These are phyloP conservation scores for Bipolaris bicolor DNA, from an alignment of 2,329 filamentous ascomycete genomes.

Conservation along the genomic window DNA sequence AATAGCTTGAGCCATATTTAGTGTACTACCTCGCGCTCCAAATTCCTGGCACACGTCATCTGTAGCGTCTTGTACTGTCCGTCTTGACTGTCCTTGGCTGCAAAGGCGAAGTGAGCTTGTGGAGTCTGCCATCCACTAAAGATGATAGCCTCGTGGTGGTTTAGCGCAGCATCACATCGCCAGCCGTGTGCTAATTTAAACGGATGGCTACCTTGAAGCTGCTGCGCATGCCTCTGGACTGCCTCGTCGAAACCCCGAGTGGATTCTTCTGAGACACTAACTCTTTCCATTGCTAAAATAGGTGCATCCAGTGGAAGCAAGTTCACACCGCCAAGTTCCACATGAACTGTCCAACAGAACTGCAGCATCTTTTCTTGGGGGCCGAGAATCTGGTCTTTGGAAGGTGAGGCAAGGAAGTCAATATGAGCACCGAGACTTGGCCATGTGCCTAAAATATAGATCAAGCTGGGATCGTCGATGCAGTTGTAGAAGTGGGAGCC, in stretches of 20 bases:
- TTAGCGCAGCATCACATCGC: conserved; percentile 32
- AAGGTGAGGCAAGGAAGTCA: conserved; percentile 37
- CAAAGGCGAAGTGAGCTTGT: conserved; percentile 24
- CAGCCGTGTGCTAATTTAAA: conserved; percentile 31
- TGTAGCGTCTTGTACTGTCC: conserved; percentile 24
- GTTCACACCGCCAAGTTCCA: conserved; percentile 29
- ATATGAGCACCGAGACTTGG: conserved; percentile 35
- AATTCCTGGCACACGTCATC: conserved; percentile 24
- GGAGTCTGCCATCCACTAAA: conserved; percentile 33
- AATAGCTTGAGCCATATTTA: not conserved
- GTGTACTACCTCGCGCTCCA: conserved; percentile 22
- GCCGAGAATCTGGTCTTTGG: conserved; percentile 34
- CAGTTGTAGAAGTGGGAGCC: conserved; percentile 40
- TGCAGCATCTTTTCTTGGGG: conserved; percentile 38
- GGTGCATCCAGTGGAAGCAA: conserved; percentile 35
- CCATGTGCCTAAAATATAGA: conserved; percentile 45
- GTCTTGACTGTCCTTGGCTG: conserved; percentile 8
- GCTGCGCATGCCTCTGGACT: conserved; percentile 19
- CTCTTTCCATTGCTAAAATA: conserved; percentile 32
- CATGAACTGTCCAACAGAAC: conserved; percentile 39
- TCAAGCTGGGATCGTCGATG: conserved; percentile 33
- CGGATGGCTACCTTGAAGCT: conserved; percentile 20
- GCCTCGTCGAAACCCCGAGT: conserved; percentile 23
- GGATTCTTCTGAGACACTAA: conserved; percentile 18
- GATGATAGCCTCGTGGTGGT: conserved; percentile 30